Percentiles rank a stretch among this genome's conserved stretches.
Evolutionary conservation across 805 yeast species (phyloP).

Genomic region (Cyberlindnera xishuangbannaensis): DNA sequence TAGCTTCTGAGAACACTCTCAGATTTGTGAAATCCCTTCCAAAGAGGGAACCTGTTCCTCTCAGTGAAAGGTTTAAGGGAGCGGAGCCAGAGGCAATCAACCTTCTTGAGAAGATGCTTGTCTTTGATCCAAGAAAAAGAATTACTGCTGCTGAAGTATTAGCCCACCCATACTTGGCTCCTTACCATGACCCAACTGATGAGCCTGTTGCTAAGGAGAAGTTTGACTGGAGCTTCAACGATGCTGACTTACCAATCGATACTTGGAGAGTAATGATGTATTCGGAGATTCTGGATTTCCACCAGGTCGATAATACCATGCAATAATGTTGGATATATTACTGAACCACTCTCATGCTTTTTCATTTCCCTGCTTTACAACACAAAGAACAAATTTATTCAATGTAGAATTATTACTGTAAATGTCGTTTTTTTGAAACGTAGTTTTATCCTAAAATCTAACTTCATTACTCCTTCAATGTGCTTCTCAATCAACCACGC

Average conservation of each 20-base stretch:
- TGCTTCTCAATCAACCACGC: no score
- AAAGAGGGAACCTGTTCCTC: constrained; percentile 85
- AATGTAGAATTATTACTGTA: no score
- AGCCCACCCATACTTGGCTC: constrained; percentile 85
- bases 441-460: no score
- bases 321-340: no score
- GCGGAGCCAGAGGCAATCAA: constrained; percentile 87
- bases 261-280: constrained; percentile 99
- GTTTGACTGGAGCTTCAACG: constrained; percentile 98
- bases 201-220: constrained; percentile 91
- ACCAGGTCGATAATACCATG: constrained; percentile 49
- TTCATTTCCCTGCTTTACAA: no score
- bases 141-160: constrained; percentile 89
- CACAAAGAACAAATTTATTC: no score
- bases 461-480: no score
- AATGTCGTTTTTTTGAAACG: no score
- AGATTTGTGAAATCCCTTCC: constrained; percentile 93
- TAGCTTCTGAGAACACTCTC: constrained; percentile 91
- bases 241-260: constrained; percentile 95
- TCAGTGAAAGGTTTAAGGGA: constrained; percentile 70
- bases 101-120: constrained; percentile 80
- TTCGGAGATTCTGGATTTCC: constrained; percentile 93
- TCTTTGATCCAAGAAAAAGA: constrained; percentile 92
- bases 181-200: constrained; percentile 95
- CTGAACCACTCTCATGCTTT: neutral